These are phyloP conservation scores for Fusarium tuaranense DNA, from an alignment of 2,329 filamentous ascomycete genomes.

Conservation along the genomic window DNA sequence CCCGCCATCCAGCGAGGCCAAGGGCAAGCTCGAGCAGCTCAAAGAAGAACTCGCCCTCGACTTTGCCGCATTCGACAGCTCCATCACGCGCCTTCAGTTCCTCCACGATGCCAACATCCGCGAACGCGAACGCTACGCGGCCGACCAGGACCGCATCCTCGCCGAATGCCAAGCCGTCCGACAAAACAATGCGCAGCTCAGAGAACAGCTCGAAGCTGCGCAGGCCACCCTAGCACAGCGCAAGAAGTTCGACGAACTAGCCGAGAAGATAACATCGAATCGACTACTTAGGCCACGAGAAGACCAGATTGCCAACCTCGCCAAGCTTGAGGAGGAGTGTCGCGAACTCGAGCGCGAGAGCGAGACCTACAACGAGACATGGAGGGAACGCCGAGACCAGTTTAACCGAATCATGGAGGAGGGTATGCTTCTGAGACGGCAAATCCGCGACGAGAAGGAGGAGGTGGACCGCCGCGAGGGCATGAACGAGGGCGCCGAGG, in stretches of 20 bases:
- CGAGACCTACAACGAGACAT: slow-evolving; percentile 82
- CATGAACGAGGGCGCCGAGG: slow-evolving; percentile 77
- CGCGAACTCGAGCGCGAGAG: slow-evolving; percentile 87
- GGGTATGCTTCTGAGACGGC: slow-evolving; percentile 83
- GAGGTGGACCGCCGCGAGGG: slow-evolving; percentile 90
- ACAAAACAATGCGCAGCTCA: slow-evolving; percentile 78
- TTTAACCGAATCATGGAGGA: slow-evolving; percentile 92
- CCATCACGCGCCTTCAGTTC: slow-evolving; percentile 88
- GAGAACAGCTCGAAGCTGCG: slow-evolving; percentile 80
- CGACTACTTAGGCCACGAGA: slow-evolving; percentile 83
- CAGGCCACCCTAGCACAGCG: slow-evolving; percentile 80
- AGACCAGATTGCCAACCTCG: slow-evolving; percentile 81
- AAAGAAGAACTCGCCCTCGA: slow-evolving; percentile 88
- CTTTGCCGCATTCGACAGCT: slow-evolving; percentile 88
- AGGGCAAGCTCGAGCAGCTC: slow-evolving; percentile 71
- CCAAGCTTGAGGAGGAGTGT: slow-evolving; percentile 89
- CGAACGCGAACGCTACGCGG: slow-evolving; percentile 86
- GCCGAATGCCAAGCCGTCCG: slow-evolving; percentile 82
- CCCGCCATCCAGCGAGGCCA: slow-evolving; percentile 57
- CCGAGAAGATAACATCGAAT: slow-evolving; percentile 87
- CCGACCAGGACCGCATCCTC: slow-evolving; percentile 83
- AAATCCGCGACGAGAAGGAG: slow-evolving; percentile 96
- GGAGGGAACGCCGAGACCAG: slow-evolving; percentile 86
- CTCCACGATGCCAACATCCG: slow-evolving; percentile 84
- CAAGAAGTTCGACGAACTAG: slow-evolving; percentile 88